A percentile compares a stretch with the other conserved stretches of the same genome.
These are phyloP conservation scores for Psilocybe tampanensis DNA, from an alignment of 768 basidiomycete genomes.

Conservation along the genomic window DNA sequence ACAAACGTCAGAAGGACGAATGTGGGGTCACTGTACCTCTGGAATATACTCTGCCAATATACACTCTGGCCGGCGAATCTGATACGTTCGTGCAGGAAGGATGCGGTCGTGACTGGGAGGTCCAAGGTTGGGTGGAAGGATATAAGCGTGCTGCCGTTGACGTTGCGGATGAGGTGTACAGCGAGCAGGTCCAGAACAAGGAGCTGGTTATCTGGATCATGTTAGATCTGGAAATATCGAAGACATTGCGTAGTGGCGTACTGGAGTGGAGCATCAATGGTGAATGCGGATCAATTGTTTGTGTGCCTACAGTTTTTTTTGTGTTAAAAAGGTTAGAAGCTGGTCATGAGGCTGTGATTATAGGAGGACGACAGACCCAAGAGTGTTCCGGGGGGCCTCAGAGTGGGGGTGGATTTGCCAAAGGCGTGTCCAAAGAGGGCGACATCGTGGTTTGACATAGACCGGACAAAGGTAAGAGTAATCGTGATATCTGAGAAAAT, in stretches of 20 bases:
- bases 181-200: slow-evolving; percentile 50
- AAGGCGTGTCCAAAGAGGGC: slow-evolving; percentile 18
- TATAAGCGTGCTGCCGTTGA: slow-evolving; percentile 49
- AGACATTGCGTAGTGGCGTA: slow-evolving; percentile 10
- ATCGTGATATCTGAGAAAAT: slow-evolving; percentile 57
- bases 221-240: neutral
- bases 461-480: slow-evolving; percentile 57
- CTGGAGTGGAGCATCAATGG: slow-evolving; percentile 39
- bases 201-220: slow-evolving; percentile 25
- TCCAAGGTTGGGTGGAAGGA: slow-evolving; percentile 47
- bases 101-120: slow-evolving; percentile 41
- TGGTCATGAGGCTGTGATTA: neutral
- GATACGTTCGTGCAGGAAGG: slow-evolving; percentile 47
- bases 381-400: slow-evolving; percentile 13
- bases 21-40: slow-evolving; percentile 51
- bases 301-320: slow-evolving; percentile 16
- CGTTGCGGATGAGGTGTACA: slow-evolving; percentile 48
- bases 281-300: slow-evolving; percentile 42
- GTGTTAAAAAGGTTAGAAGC: too few species aligned
- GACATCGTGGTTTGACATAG: slow-evolving; percentile 32
- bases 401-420: slow-evolving; percentile 15
- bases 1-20: slow-evolving; percentile 54
- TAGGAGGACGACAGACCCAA: neutral
- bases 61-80: slow-evolving; percentile 52
- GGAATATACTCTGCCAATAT: slow-evolving; percentile 47